phyloP scores from a whole-genome alignment of 177 flowering plant species.

The Vitis hybrid region DNA sequence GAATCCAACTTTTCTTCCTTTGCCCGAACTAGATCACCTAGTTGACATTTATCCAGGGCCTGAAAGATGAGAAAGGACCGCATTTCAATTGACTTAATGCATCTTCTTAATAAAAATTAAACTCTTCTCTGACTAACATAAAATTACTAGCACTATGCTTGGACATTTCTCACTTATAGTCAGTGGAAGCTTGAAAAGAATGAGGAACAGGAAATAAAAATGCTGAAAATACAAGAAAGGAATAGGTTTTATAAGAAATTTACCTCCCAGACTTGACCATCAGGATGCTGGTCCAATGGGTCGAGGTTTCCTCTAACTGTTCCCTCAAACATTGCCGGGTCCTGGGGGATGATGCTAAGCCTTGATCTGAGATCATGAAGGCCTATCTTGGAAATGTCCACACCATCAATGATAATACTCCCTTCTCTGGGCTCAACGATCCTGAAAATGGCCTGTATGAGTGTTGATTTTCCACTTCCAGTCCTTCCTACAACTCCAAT shows the following conservation, averaged over 20 bases:
- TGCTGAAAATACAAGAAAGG: not conserved
- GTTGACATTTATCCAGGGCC: constrained; percentile 94
- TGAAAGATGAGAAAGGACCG: constrained; percentile 22
- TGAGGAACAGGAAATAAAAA: not conserved
- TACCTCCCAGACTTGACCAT: constrained; percentile 85
- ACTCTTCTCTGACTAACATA: no score
- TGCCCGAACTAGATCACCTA: constrained; percentile 66
- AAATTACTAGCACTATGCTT: no score
- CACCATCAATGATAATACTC: constrained; percentile 69
- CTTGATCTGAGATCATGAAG: constrained; percentile 89
- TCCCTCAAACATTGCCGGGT: constrained; percentile 92
- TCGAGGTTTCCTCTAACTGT: constrained; percentile 90
- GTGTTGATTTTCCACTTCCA: constrained; percentile 97
- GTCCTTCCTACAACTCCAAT: constrained; percentile 94
- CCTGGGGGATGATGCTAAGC: constrained; percentile 94
- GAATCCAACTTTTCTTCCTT: constrained; percentile 80
- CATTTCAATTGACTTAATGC: not conserved
- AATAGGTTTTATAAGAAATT: not conserved
- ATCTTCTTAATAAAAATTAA: no score
- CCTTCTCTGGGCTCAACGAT: constrained; percentile 82
- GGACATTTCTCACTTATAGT: no score
- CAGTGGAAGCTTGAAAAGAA: no score
- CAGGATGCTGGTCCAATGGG: constrained; percentile 65
- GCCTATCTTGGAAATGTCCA: constrained; percentile 76
- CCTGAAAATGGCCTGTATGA: constrained; percentile 90